These are phyloP conservation scores for slime mould (Dictyostelium discoideum) DNA, from an alignment of 78 protist genomes.

Conservation along the genomic window dicty_2.7 NC_007089.4:727001-727500, in stretches of 20 bases:
- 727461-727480: constrained; percentile 97
- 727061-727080: constrained; percentile 87
- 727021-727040: constrained; percentile 85
- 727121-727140: constrained; percentile 96
- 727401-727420: constrained; percentile 94
- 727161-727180: constrained; percentile 73
- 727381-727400: constrained; percentile 91
- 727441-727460: constrained; percentile 95
- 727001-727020: constrained; percentile 96
- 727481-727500: constrained; percentile 97
- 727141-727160: constrained; percentile 89
- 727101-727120: constrained; percentile 87
- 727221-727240: constrained; percentile 87
- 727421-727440: constrained; percentile 90
- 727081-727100: constrained; percentile 92
- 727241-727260: constrained; percentile 94
- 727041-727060: constrained; percentile 97
- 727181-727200: constrained; percentile 51
- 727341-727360: constrained; percentile 89
- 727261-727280: constrained; percentile 93
- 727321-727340: constrained; percentile 95
- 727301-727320: constrained; percentile 96
- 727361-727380: constrained; percentile 85
- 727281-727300: constrained; percentile 91
- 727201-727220: constrained; percentile 85